phyloP scores from a whole-genome alignment of 2,329 filamentous ascomycete genomes.

The Pochonia chlamydosporia region DNA sequence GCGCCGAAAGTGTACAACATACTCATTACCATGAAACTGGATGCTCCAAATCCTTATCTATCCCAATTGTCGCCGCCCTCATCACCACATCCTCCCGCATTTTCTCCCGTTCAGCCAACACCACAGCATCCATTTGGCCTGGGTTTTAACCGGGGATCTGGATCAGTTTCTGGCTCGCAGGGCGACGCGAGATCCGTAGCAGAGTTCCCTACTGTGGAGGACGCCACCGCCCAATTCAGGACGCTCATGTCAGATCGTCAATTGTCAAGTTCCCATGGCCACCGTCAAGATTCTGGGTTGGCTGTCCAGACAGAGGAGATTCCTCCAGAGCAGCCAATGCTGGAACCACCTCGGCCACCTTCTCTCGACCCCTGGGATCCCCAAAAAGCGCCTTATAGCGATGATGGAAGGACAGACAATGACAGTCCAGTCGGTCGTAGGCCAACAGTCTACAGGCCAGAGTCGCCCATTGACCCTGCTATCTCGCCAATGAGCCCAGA shows the following conservation, averaged over 20 bases:
- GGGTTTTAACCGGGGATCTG: background rate
- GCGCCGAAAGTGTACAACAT: conserved; percentile 45
- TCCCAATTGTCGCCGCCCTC: conserved; percentile 21
- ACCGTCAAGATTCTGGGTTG: background rate
- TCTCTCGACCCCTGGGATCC: conserved; percentile 39
- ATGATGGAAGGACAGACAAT: conserved; percentile 14
- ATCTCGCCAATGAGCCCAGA: conserved; percentile 8
- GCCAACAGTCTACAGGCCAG: conserved; percentile 5
- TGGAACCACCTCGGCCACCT: conserved; percentile 28
- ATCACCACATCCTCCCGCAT: conserved; percentile 12
- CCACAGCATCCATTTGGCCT: background rate
- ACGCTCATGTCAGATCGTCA: conserved; percentile 15
- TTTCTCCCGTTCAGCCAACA: conserved; percentile 8
- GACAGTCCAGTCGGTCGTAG: conserved; percentile 17
- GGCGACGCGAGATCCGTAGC: conserved; percentile 3
- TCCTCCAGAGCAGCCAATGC: conserved; percentile 14
- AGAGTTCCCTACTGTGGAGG: conserved; percentile 15
- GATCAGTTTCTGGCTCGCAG: conserved; percentile 6
- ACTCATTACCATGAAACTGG: conserved; percentile 48
- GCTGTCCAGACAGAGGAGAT: background rate
- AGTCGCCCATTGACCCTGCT: conserved; percentile 13
- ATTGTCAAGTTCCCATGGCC: background rate
- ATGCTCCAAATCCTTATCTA: conserved; percentile 21
- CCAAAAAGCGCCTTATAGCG: conserved; percentile 15
- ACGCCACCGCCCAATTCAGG: conserved; percentile 23